A percentile compares a stretch with the other conserved stretches of the same genome.
phyloP scores from a whole-genome alignment of 192 early-diverging fungal species.

The Thamnidium elegans region DNA sequence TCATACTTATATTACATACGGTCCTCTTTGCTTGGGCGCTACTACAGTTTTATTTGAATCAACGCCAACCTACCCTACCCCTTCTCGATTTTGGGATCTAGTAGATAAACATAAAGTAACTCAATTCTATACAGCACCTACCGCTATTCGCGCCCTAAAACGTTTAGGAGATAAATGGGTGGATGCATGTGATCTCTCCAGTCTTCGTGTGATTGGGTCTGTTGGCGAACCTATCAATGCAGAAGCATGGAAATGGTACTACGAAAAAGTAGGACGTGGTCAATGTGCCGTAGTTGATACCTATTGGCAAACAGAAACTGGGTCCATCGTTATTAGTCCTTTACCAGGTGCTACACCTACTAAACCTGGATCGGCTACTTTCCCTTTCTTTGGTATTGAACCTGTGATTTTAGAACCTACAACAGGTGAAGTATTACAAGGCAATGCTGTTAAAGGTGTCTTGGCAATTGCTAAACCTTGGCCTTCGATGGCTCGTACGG shows the following conservation, averaged over 20 bases:
- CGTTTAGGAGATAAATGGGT: conserved; percentile 80
- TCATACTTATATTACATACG: conserved; percentile 86
- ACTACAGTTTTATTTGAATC: conserved; percentile 95
- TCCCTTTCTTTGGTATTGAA: conserved; percentile 97
- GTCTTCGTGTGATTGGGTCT: conserved; percentile 86
- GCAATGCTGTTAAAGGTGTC: conserved; percentile 86
- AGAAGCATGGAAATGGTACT: conserved; percentile 97
- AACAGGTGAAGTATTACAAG: conserved; percentile 79
- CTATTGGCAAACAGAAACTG: conserved; percentile 97
- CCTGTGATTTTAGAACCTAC: conserved; percentile 78
- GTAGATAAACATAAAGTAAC: conserved; percentile 90
- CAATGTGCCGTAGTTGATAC: conserved; percentile 95
- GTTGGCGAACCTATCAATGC: conserved; percentile 98
- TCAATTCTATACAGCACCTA: conserved; percentile 97
- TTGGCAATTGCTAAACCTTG: conserved; percentile 82
- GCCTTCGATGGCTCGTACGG: conserved; percentile 93
- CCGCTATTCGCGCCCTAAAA: conserved; percentile 90
- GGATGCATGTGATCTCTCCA: conserved; percentile 72
- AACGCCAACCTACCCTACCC: conserved; percentile 89
- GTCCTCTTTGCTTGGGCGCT: conserved; percentile 79
- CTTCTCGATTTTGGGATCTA: conserved; percentile 76
- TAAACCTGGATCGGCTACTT: conserved; percentile 93
- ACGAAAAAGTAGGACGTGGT: conserved; percentile 80
- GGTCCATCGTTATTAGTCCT: conserved; percentile 85
- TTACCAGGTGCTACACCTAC: conserved; percentile 84